Conservation (phyloP, 257 asterid genomes). For the Striga asiatica region DNA sequence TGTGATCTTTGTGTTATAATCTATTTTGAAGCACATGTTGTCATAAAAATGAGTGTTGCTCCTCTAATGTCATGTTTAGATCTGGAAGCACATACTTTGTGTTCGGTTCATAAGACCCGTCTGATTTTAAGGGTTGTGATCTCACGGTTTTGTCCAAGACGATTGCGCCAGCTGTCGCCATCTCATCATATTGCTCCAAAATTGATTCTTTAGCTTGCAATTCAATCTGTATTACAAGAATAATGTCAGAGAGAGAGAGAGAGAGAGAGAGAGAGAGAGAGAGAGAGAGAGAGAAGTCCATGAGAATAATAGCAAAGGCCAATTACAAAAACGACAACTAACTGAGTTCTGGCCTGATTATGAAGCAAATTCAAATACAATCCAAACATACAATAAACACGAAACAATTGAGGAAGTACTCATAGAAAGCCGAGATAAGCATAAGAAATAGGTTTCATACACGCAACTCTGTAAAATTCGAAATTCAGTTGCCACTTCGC, state of each 20-base stretch:
- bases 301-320: too few relatives aligned
- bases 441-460: too few relatives aligned
- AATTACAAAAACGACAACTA: background rate
- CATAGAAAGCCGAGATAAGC: too few relatives aligned
- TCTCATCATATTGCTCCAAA: constrained; percentile 14
- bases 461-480: too few relatives aligned
- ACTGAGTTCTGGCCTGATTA: background rate
- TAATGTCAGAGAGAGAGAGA: background rate
- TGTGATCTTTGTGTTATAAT: too few relatives aligned
- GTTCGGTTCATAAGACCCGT: background rate
- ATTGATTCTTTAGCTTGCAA: constrained; percentile 16
- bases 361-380: too few relatives aligned
- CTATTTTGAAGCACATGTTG: too few relatives aligned
- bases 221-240: constrained; percentile 19
- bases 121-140: constrained; percentile 12
- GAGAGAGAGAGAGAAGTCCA: too few relatives aligned
- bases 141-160: background rate
- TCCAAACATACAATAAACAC: too few relatives aligned
- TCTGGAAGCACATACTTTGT: constrained; percentile 28
- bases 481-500: too few relatives aligned
- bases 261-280: background rate
- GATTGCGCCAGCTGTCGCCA: background rate
- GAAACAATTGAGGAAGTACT: too few relatives aligned
- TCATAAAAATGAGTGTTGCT: too few relatives aligned
- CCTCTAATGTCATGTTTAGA: constrained; percentile 27